Percentiles rank a stretch among this genome's conserved stretches.
Conservation (phyloP, 768 basidiomycete species). For the Mrakia blollopis region DNA sequence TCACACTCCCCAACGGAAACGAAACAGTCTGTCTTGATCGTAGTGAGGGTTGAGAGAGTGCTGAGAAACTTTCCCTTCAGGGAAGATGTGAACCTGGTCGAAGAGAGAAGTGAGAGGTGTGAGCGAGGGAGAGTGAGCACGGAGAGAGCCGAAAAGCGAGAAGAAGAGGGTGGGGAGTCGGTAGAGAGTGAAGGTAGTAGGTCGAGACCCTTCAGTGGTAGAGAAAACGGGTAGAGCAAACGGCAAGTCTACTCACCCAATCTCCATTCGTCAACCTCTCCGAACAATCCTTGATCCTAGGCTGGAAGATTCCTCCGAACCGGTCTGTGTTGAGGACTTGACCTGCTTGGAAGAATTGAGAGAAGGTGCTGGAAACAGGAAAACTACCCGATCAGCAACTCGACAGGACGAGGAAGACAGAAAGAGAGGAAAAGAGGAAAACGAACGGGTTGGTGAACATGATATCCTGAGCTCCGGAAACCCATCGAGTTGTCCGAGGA, state of each 20-base stretch:
- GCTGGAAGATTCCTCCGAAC: constrained; percentile 23
- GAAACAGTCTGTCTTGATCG: constrained; percentile 10
- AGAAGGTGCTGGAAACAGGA: neutral
- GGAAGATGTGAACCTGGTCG: constrained; percentile 22
- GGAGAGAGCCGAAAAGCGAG: too few relatives aligned
- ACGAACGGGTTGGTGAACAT: constrained; percentile 26
- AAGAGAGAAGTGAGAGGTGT: neutral
- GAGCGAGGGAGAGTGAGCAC: neutral
- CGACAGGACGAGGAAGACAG: neutral
- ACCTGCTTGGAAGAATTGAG: constrained; percentile 14
- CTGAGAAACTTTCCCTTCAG: constrained; percentile 22
- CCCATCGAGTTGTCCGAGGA: constrained; percentile 24
- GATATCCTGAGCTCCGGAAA: constrained; percentile 23
- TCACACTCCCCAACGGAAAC: constrained; percentile 25
- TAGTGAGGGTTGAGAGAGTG: constrained; percentile 18
- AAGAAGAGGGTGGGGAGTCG: too few relatives aligned
- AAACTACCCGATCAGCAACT: neutral
- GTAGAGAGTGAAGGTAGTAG: too few relatives aligned
- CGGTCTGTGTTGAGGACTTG: constrained; percentile 24
- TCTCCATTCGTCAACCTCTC: constrained; percentile 14
- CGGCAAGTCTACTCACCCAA: constrained; percentile 6
- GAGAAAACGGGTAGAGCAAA: neutral
- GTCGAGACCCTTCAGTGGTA: too few relatives aligned
- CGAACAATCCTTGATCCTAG: constrained; percentile 5
- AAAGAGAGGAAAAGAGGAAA: neutral